Conservation (phyloP, 805 yeast genomes). For the Metschnikowia amazonensis region DNA sequence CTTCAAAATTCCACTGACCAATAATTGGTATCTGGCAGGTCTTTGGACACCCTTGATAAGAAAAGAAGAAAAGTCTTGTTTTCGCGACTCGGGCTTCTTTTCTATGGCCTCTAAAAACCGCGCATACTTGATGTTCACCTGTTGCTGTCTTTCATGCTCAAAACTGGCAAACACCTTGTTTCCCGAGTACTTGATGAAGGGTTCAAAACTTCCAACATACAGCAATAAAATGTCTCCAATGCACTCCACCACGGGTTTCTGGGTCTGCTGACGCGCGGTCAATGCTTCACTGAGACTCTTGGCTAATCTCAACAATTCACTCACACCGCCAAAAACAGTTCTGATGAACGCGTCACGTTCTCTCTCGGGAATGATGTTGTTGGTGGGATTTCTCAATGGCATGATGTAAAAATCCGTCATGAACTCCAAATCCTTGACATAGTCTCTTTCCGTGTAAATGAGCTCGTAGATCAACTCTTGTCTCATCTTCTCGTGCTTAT, state of each 20-base stretch:
- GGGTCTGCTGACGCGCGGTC: conserved; percentile 76
- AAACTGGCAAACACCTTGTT: conserved; percentile 93
- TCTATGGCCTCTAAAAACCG: conserved; percentile 89
- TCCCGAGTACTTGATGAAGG: conserved; percentile 90
- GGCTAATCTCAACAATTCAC: conserved; percentile 81
- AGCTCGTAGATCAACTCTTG: conserved; percentile 95
- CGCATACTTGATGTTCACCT: conserved; percentile 87
- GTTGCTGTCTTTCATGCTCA: conserved; percentile 90
- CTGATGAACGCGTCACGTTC: conserved; percentile 89
- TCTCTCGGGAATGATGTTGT: conserved; percentile 77
- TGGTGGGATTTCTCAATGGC: conserved; percentile 73
- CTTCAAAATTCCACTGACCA: conserved; percentile 78
- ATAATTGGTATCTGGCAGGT: conserved; percentile 88
- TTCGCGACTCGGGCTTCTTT: conserved; percentile 77
- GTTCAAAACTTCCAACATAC: conserved; percentile 81
- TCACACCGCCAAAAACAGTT: conserved; percentile 86
- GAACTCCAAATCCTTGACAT: conserved; percentile 90
- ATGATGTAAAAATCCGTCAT: conserved; percentile 90
- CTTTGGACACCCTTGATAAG: conserved; percentile 93
- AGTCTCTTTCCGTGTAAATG: conserved; percentile 89
- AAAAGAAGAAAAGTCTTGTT: conserved; percentile 88
- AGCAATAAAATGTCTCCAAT: conserved; percentile 87
- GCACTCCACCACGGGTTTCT: conserved; percentile 76
- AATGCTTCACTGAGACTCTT: conserved; percentile 84
- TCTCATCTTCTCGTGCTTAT: conserved; percentile 81